Conservation (phyloP, 2,329 filamentous ascomycete species). For the Chrysoporthe cubensis region DNA sequence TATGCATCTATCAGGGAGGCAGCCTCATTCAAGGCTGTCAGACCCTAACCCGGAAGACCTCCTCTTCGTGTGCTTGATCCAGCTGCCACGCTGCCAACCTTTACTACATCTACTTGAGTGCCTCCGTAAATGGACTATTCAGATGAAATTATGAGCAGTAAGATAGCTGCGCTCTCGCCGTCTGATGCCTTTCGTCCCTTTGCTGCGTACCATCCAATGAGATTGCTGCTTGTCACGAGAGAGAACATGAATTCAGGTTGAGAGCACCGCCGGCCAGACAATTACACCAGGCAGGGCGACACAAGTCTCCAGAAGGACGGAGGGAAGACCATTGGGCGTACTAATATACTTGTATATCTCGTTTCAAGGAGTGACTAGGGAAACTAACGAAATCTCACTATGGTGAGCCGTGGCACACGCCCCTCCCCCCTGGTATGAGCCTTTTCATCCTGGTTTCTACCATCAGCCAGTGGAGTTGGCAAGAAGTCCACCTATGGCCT, state of each 20-base stretch:
- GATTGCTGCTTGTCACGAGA: not conserved
- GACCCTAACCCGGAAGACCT: conserved; percentile 5
- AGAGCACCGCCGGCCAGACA: too few relatives aligned
- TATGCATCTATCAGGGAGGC: conserved; percentile 1
- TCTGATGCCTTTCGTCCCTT: not conserved
- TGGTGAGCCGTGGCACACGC: too few relatives aligned
- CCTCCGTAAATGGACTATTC: not conserved
- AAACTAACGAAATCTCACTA: not conserved
- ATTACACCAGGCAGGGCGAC: too few relatives aligned
- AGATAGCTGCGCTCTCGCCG: not conserved
- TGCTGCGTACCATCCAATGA: not conserved
- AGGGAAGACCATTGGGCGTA: too few relatives aligned
- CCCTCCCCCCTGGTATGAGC: too few relatives aligned
- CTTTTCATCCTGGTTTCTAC: too few relatives aligned
- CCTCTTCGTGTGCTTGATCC: not conserved
- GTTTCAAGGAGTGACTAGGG: too few relatives aligned
- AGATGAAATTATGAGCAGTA: not conserved
- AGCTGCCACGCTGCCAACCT: not conserved
- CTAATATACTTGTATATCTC: too few relatives aligned
- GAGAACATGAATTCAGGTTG: not conserved
- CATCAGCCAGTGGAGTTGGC: too few relatives aligned
- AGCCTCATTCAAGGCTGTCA: not conserved
- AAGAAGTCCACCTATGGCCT: not conserved
- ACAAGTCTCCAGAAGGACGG: too few relatives aligned
- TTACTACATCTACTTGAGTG: not conserved